These are phyloP conservation scores for Lithohypha guttulata DNA, from an alignment of 2,329 filamentous ascomycete genomes.

Conservation along the genomic window DNA sequence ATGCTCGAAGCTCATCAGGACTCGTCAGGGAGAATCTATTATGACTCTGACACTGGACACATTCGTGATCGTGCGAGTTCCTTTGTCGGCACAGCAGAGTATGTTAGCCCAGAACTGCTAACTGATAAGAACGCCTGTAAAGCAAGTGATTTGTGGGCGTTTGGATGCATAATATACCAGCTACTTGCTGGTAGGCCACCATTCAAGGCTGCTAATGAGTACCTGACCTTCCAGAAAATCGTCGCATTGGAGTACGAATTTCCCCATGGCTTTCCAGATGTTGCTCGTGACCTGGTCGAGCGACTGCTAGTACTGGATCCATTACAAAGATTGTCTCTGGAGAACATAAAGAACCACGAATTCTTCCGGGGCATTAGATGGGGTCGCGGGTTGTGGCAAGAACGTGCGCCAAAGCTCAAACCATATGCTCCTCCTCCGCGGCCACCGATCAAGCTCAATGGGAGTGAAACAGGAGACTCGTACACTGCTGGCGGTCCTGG, in stretches of 20 bases:
- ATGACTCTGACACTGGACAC: constrained; percentile 27
- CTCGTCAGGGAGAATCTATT: constrained; percentile 31
- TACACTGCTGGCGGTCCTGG: constrained; percentile 34
- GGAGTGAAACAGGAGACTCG: constrained; percentile 28
- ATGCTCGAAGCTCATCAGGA: constrained; percentile 51
- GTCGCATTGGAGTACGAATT: constrained; percentile 91
- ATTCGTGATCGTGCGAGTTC: constrained; percentile 62
- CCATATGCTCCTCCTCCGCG: constrained; percentile 67
- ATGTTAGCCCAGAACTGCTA: constrained; percentile 93
- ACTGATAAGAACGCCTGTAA: constrained; percentile 97
- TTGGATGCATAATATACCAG: constrained; percentile 96
- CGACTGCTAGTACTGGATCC: constrained; percentile 84
- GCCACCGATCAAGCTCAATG: constrained; percentile 69
- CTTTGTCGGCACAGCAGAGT: constrained; percentile 95
- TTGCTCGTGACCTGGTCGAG: constrained; percentile 82
- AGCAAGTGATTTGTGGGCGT: constrained; percentile 95
- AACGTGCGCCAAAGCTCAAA: constrained; percentile 77
- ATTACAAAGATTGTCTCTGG: constrained; percentile 69
- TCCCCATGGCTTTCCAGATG: constrained; percentile 71
- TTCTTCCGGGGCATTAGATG: constrained; percentile 86
- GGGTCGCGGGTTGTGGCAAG: constrained; percentile 77
- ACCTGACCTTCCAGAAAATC: constrained; percentile 97
- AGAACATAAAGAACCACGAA: constrained; percentile 92
- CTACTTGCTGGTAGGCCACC: constrained; percentile 89
- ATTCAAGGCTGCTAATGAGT: constrained; percentile 93